phyloP scores from a whole-genome alignment of 2,329 filamentous ascomycete species.

The Aspergillus thermomutatus region DNA sequence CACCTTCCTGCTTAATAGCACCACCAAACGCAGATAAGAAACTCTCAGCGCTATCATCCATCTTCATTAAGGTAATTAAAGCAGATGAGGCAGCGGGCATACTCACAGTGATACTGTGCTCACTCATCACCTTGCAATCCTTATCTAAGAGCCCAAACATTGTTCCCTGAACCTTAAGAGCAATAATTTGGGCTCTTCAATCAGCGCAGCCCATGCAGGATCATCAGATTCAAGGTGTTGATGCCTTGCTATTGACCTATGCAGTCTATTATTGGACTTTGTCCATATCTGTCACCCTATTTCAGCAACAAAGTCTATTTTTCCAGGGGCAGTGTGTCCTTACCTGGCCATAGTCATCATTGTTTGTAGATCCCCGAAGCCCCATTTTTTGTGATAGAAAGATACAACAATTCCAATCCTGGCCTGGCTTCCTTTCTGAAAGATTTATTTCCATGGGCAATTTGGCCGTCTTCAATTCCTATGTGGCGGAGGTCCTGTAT shows the following conservation, averaged over 20 bases:
- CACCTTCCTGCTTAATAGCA: background rate
- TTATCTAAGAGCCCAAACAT: background rate
- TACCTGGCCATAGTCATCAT: too few species aligned
- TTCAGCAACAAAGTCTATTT: too few species aligned
- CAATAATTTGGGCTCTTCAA: too few species aligned
- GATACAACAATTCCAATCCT: slow-evolving; percentile 64
- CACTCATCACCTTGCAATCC: slow-evolving; percentile 4
- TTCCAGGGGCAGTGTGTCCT: too few species aligned
- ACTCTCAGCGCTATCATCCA: background rate
- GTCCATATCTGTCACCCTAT: too few species aligned
- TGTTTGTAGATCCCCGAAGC: slow-evolving; percentile 13
- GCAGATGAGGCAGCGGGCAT: background rate
- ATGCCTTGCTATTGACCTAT: too few species aligned
- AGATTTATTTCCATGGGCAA: slow-evolving; percentile 75
- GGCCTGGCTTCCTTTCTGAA: slow-evolving; percentile 46
- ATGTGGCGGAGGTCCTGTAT: slow-evolving; percentile 63
- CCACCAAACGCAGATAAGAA: background rate
- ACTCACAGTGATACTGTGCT: background rate
- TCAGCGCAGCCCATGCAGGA: too few species aligned
- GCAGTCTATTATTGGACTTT: too few species aligned
- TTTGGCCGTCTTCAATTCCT: slow-evolving; percentile 64
- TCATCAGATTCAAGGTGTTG: too few species aligned
- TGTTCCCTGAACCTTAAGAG: too few species aligned
- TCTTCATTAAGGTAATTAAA: background rate
- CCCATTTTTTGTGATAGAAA: slow-evolving; percentile 56